Evolutionary conservation across 176 grass and related monocot genomes (phyloP), one percentile per base, ranked within the genome.

Genomic region (Guadua angustifolia): DNA sequence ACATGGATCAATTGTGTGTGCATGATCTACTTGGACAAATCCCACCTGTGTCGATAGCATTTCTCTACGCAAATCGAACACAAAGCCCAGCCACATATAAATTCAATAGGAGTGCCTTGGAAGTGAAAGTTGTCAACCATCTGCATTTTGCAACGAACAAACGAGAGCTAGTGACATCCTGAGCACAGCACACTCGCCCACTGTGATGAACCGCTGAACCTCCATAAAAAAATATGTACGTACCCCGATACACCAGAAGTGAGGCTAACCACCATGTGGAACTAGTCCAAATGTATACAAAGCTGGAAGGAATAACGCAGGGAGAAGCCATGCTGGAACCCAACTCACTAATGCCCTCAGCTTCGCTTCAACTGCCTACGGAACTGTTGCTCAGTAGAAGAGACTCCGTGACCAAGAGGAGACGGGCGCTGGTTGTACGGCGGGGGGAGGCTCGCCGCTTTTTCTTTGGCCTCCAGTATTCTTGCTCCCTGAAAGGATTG

Each of bases 401-500:
- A 99, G 83, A 81, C 86, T 94, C 55, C 96, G 71, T 5, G 91
- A 83, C 85, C 89, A 89, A 14, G 89, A 73, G 12, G 90, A 62
- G 21, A 64, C 53, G 0, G 92, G 59, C 0, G 74, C 66, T 32
- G 84, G 77, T 84, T 79, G 92, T 73, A 40, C 71, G 1, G 52
- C 73, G 13, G 66, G 58, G 17, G 49, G 33, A 3, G 61, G 43
- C 58, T 90, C 58, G 71, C 50, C 17, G 52, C 85, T 66, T 88
- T 90, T 66, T 95, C 93, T 86, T 89, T 88, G 10, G 49, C 84
- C 64, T 99, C 93, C 13, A 73, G 75, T 52, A 86, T 58, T 43
- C 85, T 82, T 9, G 85, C 88, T 60, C 85, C 91, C 80, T 98
- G 96, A 60, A 98, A 98, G 52, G 96, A 94, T n/a, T 98, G 91